Conservation (phyloP, 192 early-diverging fungal species). For the Obelidium mucronatum region DNA sequence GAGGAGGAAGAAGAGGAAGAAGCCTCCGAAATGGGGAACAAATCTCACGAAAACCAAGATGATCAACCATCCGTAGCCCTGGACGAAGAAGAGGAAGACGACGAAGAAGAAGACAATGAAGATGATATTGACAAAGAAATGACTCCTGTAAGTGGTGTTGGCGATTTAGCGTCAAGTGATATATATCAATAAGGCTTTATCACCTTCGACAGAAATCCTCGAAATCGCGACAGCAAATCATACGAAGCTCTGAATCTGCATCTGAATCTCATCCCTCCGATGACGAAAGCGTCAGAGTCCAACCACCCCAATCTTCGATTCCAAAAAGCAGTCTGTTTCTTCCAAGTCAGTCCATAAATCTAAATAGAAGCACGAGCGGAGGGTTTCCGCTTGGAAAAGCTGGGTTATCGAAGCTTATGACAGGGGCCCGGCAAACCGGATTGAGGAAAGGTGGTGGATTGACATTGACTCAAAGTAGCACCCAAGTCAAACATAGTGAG, state of each 20-base stretch:
- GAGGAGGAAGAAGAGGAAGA: conserved; percentile 26
- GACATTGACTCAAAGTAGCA: not conserved
- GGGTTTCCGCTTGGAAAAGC: too few relatives aligned
- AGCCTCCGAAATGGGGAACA: not conserved
- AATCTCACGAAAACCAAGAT: not conserved
- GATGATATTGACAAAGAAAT: not conserved
- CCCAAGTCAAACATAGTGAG: too few relatives aligned
- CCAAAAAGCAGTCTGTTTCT: too few relatives aligned
- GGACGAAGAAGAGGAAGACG: not conserved
- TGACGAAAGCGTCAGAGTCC: too few relatives aligned
- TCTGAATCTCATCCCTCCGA: too few relatives aligned
- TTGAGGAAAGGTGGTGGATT: not conserved
- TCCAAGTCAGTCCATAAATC: too few relatives aligned
- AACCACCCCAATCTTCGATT: too few relatives aligned
- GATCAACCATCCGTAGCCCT: too few relatives aligned
- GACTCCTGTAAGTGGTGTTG: not conserved
- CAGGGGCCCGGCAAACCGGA: not conserved
- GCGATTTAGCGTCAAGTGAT: not conserved
- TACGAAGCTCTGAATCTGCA: too few relatives aligned
- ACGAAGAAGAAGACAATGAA: not conserved
- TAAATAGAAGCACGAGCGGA: too few relatives aligned
- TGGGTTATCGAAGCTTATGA: conserved; percentile 6
- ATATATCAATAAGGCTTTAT: not conserved
- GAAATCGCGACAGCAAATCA: not conserved
- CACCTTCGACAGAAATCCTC: not conserved